Conservation (phyloP, 2,329 filamentous ascomycete genomes). For the Mycosphaerella arachidis region DNA sequence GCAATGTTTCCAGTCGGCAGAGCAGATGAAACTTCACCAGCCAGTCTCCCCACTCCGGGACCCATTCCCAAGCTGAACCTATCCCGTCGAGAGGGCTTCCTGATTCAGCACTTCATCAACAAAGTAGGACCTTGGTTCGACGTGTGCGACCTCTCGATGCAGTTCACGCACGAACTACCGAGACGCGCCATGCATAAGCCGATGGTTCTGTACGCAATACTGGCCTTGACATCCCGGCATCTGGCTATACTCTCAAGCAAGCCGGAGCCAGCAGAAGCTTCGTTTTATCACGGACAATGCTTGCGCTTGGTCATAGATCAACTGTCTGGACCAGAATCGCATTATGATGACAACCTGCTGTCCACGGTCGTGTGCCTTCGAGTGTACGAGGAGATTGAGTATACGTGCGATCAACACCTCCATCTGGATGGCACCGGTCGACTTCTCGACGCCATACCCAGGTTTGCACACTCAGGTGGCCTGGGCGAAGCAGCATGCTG, state of each 20-base stretch:
- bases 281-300: slow-evolving; percentile 34
- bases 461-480: slow-evolving; percentile 38
- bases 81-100: slow-evolving; percentile 18
- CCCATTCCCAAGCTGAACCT: slow-evolving; percentile 5
- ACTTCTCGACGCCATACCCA: slow-evolving; percentile 38
- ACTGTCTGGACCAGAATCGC: slow-evolving; percentile 24
- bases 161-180: slow-evolving; percentile 34
- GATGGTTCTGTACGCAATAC: slow-evolving; percentile 32
- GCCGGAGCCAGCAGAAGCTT: slow-evolving; percentile 28
- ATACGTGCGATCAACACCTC: slow-evolving; percentile 31
- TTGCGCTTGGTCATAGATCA: slow-evolving; percentile 34
- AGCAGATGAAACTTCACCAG: slow-evolving; percentile 4
- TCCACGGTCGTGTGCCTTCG: slow-evolving; percentile 34
- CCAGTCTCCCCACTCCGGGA: slow-evolving; percentile 5
- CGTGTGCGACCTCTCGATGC: slow-evolving; percentile 31
- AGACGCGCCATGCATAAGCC: slow-evolving; percentile 30
- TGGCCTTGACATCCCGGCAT: slow-evolving; percentile 36
- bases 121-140: slow-evolving; percentile 36
- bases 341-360: slow-evolving; percentile 32
- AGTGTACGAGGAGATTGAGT: slow-evolving; percentile 36
- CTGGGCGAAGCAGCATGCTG: slow-evolving; percentile 40
- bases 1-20: slow-evolving; percentile 8
- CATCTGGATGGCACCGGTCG: slow-evolving; percentile 39
- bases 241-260: slow-evolving; percentile 25
- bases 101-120: slow-evolving; percentile 31